These are phyloP conservation scores for Xylaria sp. DNA, from an alignment of 2,329 filamentous ascomycete species.

Conservation along the genomic window DNA sequence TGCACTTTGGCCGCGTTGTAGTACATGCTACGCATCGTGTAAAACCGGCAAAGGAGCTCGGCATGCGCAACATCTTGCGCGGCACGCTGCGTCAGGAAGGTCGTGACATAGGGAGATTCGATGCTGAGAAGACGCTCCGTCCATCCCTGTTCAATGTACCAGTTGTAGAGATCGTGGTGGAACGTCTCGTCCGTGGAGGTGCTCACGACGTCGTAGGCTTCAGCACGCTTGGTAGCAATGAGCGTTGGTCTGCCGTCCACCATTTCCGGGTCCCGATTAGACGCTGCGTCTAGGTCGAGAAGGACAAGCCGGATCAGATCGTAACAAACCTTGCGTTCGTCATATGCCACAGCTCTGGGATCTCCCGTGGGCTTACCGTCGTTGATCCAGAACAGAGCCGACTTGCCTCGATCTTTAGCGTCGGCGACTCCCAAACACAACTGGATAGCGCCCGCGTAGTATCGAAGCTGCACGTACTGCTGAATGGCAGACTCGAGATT, in stretches of 20 bases:
- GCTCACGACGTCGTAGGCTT: conserved; percentile 89
- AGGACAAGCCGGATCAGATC: conserved; percentile 81
- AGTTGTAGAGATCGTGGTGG: conserved; percentile 93
- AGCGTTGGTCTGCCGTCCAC: conserved; percentile 74
- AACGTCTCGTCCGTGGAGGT: conserved; percentile 88
- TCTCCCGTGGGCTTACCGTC: conserved; percentile 73
- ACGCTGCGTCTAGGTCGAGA: conserved; percentile 66
- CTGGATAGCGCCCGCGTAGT: conserved; percentile 90
- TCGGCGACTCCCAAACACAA: conserved; percentile 77
- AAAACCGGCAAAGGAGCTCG: conserved; percentile 89
- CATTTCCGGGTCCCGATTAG: conserved; percentile 62
- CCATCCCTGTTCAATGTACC: conserved; percentile 85
- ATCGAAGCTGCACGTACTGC: conserved; percentile 76
- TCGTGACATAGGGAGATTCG: conserved; percentile 77
- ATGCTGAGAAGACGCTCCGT: conserved; percentile 80
- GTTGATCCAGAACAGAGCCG: conserved; percentile 78
- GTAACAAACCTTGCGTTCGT: conserved; percentile 73
- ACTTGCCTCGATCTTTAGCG: conserved; percentile 81
- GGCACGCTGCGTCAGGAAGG: conserved; percentile 76
- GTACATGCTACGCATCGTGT: conserved; percentile 76
- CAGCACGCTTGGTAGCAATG: conserved; percentile 70
- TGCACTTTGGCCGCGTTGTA: conserved; percentile 87
- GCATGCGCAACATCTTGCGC: conserved; percentile 69
- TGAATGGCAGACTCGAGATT: conserved; percentile 73
- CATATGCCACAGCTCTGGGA: conserved; percentile 60